Evolutionary conservation across 177 flowering plant species (phyloP).

Genomic region (Vitis hybrid): DNA sequence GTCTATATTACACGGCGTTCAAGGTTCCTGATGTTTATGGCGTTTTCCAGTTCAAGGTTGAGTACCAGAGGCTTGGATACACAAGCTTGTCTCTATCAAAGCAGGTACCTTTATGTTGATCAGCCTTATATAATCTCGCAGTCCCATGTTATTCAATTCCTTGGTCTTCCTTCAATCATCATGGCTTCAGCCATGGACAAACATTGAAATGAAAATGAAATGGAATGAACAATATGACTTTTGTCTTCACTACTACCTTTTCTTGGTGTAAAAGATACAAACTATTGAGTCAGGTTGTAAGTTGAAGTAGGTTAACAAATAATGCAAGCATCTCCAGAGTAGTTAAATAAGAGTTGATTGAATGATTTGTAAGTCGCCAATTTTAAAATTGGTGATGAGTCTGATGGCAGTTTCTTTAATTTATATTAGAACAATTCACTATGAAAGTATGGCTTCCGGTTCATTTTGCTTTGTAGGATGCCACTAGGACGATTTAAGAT

Average conservation of each 20-base stretch:
- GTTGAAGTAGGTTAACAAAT: background rate
- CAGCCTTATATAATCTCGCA: no score
- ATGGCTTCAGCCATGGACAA: no score
- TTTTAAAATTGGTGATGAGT: background rate
- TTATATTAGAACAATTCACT: background rate
- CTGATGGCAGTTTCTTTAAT: background rate
- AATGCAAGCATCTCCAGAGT: background rate
- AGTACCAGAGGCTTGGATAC: constrained; percentile 91
- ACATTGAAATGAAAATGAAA: no score
- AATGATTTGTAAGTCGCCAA: background rate
- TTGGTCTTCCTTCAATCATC: no score
- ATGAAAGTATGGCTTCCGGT: background rate
- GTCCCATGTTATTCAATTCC: no score
- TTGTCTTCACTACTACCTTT: no score
- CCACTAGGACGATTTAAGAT: background rate
- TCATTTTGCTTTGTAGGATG: background rate
- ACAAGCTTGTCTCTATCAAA: constrained; percentile 81
- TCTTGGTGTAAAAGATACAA: no score
- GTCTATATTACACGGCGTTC: constrained; percentile 66
- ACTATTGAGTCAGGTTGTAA: background rate
- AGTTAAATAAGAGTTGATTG: background rate
- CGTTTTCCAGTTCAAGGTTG: constrained; percentile 98
- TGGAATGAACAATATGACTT: no score
- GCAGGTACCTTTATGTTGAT: constrained; percentile 54
- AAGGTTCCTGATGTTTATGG: constrained; percentile 99